Base-by-base conservation (phyloP, 2,329 filamentous ascomycete species). In the Trichoderma brevicompactum region DNA sequence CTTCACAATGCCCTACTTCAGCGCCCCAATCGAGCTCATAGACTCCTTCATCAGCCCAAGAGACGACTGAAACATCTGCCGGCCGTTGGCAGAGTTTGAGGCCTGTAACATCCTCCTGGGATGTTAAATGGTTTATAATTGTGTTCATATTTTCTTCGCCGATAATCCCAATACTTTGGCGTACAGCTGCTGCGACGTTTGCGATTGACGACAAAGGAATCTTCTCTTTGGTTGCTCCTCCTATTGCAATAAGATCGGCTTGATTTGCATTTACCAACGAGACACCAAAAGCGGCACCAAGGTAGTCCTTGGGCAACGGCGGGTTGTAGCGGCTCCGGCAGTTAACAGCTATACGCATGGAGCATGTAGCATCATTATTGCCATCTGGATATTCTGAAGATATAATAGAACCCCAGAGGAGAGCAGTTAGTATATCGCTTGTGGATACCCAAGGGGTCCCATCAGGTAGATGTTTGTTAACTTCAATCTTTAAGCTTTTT, bases 1-100 rank as follows among this genome's bases (percentile, higher is more conserved):
- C 19, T 34, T 64, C 61, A 2, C 61, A 64, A 7, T 43, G 43
- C 7, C 52, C 61, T 10, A 58, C 6, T 23, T 49, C 61, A 50
- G 7, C 7, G 15, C 61, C 61, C 61, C 61, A 64, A 12, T 64
- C 52, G 9, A 56, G 52, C n/a, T 58, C 52, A 50, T 64, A 56
- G 2, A 64, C 28, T 10, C 61, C 61, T 43, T 64, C 43, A 23
- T 64, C 61, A 0, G 61, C 61, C 61, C 61, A 64, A 10, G 61
- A 64, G 23, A 64, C 61, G 2, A 64, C 23, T 7, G 61, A 56
- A 4, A 64, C 32, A 7, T 41, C 38, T 32, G 43, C 61, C 5
- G 52, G 34, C 32, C 19, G 36, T 15, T 55, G 43, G 34, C 61
- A 46, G 17, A 58, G 52, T n/a, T 64, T 64, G 2, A 64, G 34